Conservation (phyloP, 139 green algal genomes). For the Chlorella sp. region DNA sequence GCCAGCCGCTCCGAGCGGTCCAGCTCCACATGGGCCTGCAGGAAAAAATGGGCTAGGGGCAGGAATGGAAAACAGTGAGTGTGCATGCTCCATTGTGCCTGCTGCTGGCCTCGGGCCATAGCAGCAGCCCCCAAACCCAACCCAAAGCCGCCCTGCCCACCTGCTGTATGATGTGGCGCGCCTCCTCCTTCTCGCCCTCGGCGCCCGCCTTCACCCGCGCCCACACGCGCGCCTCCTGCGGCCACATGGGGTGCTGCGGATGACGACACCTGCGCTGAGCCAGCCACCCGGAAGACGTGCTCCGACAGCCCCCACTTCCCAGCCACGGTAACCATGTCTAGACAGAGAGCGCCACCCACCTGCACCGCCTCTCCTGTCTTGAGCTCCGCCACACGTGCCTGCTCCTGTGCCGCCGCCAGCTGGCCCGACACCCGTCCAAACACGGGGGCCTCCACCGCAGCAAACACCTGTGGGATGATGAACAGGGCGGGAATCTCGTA, state of each 20-base stretch:
- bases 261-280: too few species aligned
- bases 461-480: slow-evolving; percentile 15
- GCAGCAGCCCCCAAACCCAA: too few species aligned
- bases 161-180: background rate
- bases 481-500: too few species aligned
- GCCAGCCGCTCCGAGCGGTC: slow-evolving; percentile 1
- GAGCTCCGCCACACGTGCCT: slow-evolving; percentile 10
- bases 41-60: background rate
- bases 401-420: background rate
- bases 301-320: too few species aligned
- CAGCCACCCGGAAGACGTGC: too few species aligned
- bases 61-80: background rate
- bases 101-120: background rate
- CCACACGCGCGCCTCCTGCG: slow-evolving; percentile 22
- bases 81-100: background rate
- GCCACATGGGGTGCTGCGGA: background rate
- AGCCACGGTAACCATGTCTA: too few species aligned
- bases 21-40: slow-evolving; percentile 17
- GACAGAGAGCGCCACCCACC: background rate
- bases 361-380: slow-evolving; percentile 19
- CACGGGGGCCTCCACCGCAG: background rate
- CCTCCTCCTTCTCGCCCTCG: slow-evolving; percentile 8
- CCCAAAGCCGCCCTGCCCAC: background rate
- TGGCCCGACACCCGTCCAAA: background rate
- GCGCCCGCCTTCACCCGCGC: background rate